Conservation (phyloP, 805 yeast genomes). For the Starmera pachycereana region DNA sequence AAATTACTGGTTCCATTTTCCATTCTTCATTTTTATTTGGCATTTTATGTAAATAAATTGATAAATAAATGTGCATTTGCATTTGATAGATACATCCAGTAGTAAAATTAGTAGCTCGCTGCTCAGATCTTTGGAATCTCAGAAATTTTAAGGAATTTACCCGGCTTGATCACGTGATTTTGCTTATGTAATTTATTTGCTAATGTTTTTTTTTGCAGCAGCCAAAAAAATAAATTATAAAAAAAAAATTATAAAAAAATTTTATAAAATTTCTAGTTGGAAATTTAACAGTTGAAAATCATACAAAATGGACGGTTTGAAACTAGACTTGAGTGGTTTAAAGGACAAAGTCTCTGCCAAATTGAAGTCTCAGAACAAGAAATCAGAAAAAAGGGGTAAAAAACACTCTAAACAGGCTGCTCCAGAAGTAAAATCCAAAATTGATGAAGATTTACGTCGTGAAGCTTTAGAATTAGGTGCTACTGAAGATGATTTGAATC, state of each 20-base stretch:
- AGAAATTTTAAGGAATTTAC: too few species aligned
- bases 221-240: neutral
- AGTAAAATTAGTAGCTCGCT: too few species aligned
- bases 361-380: slow-evolving; percentile 17
- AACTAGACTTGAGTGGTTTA: slow-evolving; percentile 36
- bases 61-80: too few species aligned
- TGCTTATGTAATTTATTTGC: too few species aligned
- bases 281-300: neutral
- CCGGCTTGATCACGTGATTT: too few species aligned
- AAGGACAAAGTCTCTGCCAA: slow-evolving; percentile 55
- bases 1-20: too few species aligned
- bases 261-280: too few species aligned
- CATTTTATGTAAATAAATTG: too few species aligned
- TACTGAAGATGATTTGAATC: slow-evolving; percentile 65
- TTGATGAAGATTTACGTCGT: slow-evolving; percentile 35
- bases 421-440: slow-evolving; percentile 6
- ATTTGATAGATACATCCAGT: too few species aligned
- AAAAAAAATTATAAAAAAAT: slow-evolving; percentile 1
- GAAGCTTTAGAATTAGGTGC: slow-evolving; percentile 84
- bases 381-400: slow-evolving; percentile 12
- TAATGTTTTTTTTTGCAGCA: too few species aligned
- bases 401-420: slow-evolving; percentile 14
- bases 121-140: too few species aligned
- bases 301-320: slow-evolving; percentile 14
- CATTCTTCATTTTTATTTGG: too few species aligned